Percentiles rank a stretch among this genome's conserved stretches.
phyloP scores from a whole-genome alignment of 352 stramenopile species.

The Pythium plurisporium region DNA sequence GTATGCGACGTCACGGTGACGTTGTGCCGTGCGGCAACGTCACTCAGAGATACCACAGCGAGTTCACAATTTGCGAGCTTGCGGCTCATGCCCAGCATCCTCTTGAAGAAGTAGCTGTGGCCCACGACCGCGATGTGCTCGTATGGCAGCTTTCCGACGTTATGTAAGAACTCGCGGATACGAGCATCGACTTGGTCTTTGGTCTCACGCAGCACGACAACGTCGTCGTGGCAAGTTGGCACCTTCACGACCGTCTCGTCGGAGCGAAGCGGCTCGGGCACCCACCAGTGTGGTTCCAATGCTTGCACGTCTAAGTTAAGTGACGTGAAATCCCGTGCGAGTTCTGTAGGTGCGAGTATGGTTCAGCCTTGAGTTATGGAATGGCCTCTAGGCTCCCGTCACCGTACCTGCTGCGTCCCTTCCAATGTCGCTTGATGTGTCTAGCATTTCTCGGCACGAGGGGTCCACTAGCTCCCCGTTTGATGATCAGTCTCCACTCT shows the following conservation, averaged over 20 bases:
- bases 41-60: constrained; percentile 31
- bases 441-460: constrained; percentile 76
- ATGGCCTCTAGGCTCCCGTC: no score
- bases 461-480: constrained; percentile 44
- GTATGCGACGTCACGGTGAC: not conserved
- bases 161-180: constrained; percentile 59
- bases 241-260: constrained; percentile 25
- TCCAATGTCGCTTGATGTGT: constrained; percentile 82
- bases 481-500: not conserved
- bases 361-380: no score
- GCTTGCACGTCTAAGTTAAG: constrained; percentile 29
- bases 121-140: constrained; percentile 74
- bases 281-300: constrained; percentile 63
- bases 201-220: constrained; percentile 55
- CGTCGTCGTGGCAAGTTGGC: constrained; percentile 37
- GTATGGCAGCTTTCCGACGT: constrained; percentile 51
- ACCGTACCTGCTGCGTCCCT: constrained; percentile 40
- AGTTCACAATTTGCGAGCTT: constrained; percentile 84
- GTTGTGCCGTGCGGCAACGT: constrained; percentile 23
- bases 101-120: constrained; percentile 84
- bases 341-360: no score
- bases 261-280: constrained; percentile 32
- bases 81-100: constrained; percentile 69
- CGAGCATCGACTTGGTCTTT: constrained; percentile 49
- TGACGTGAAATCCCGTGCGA: constrained; percentile 13